Base-by-base conservation (phyloP, 352 stramenopile species). In the Bremia lactucae region DNA sequence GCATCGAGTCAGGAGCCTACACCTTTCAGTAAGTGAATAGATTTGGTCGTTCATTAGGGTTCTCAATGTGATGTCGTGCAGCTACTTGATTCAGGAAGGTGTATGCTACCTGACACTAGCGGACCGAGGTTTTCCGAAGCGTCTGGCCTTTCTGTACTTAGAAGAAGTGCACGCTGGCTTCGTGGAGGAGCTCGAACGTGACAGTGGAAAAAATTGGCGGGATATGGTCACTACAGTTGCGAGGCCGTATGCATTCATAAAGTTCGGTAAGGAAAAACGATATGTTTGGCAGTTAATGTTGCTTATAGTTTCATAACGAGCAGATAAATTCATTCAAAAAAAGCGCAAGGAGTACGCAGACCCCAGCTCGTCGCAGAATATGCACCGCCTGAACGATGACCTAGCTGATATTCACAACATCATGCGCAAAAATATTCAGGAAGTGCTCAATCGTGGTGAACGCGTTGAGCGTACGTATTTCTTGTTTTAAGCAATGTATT, bases 371-470 rank as follows among this genome's bases (percentile, higher is more conserved):
- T 83, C 83, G 24, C 75, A 96, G 58, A 97, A 97, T 64, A 97
- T 97, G 72, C 83, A 90, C 43, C 90, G 91, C 29, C 66, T 99
- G 25, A 98, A 98, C 68, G 85, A 97, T 51, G 96, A 98, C 58
- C 73, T 99, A 42, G 87, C 86, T 21, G 95, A 98, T 50, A 98
- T 99, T 68, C 94, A 98, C 69, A 97, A 91, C 58, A 98, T 99
- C 61, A 98, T 98, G 95, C 83, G 87, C 60, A 96, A 97, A 60
- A 99, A 98, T 73, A 97, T 97, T 49, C 83, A 97, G 53, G 90
- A 97, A 52, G 88, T 96, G 52, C 74, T 96, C 26, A 94, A 93
- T 55, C 86, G 86, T 16, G 86, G 86, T 46, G 86, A 95, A 38
- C 69, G 74, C 21, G 80, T 96, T 16, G 81, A 95, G 38, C 50